These are phyloP conservation scores for Metschnikowia cubensis DNA, from an alignment of 805 yeast species.

Conservation along the genomic window DNA sequence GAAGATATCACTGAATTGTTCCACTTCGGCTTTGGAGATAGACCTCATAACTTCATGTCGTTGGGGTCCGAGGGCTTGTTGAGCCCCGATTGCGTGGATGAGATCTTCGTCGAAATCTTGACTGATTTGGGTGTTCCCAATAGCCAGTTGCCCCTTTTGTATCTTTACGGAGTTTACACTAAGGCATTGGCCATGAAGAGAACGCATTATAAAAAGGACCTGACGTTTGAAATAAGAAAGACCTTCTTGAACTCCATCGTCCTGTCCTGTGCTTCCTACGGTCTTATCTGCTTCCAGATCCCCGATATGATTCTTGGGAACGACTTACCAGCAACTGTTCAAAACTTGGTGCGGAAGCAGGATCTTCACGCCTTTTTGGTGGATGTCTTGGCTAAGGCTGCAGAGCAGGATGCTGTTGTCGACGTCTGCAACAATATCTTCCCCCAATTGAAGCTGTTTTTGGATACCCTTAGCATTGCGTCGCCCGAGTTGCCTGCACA, in stretches of 20 bases:
- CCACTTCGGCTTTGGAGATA: slow-evolving; percentile 24
- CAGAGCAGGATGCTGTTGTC: slow-evolving; percentile 60
- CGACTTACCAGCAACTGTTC: slow-evolving; percentile 28
- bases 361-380: slow-evolving; percentile 38
- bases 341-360: slow-evolving; percentile 21
- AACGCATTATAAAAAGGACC: slow-evolving; percentile 39
- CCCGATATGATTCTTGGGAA: slow-evolving; percentile 56
- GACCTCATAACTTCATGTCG: slow-evolving; percentile 18
- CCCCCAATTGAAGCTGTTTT: slow-evolving; percentile 39
- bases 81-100: slow-evolving; percentile 40
- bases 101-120: slow-evolving; percentile 51
- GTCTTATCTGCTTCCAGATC: slow-evolving; percentile 62
- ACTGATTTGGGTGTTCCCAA: slow-evolving; percentile 50
- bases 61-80: slow-evolving; percentile 23
- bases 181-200: slow-evolving; percentile 41
- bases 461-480: slow-evolving; percentile 40
- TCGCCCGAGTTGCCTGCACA: slow-evolving; percentile 51
- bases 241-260: slow-evolving; percentile 46
- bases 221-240: slow-evolving; percentile 32
- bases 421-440: slow-evolving; percentile 57
- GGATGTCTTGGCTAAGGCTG: slow-evolving; percentile 54
- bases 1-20: slow-evolving; percentile 35
- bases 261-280: slow-evolving; percentile 54
- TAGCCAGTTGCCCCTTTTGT: slow-evolving; percentile 40
- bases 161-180: slow-evolving; percentile 44